Conservation (phyloP, 345 rosid genomes). For the Acer saccharum region DNA sequence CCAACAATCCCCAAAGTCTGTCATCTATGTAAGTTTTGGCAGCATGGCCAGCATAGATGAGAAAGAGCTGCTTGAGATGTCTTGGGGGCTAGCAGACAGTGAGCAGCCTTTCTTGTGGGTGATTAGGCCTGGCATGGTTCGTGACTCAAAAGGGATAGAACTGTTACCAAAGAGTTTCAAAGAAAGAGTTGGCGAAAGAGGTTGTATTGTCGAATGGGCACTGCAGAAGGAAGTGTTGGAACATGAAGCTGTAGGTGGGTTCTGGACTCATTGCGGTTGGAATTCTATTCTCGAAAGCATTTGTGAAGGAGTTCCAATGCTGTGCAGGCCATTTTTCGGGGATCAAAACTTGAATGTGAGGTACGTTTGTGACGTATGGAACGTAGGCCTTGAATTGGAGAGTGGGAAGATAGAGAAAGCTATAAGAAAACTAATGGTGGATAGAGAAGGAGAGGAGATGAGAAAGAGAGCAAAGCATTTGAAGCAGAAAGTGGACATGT, state of each 20-base stretch:
- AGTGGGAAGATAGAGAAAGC: no score
- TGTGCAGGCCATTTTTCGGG: slow-evolving; percentile 34
- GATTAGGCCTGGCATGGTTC: slow-evolving; percentile 12
- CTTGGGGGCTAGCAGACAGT: slow-evolving; percentile 32
- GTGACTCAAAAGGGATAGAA: background rate
- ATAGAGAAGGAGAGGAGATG: no score
- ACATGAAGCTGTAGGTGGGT: slow-evolving; percentile 41
- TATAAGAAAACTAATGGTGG: no score
- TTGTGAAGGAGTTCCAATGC: slow-evolving; percentile 48
- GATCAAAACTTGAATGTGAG: slow-evolving; percentile 50
- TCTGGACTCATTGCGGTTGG: slow-evolving; percentile 60
- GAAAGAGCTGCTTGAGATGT: slow-evolving; percentile 26
- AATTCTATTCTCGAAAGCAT: slow-evolving; percentile 52
- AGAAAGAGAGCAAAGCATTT: no score
- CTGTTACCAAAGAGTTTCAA: slow-evolving; percentile 1
- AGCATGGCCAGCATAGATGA: slow-evolving; percentile 20
- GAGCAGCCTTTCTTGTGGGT: slow-evolving; percentile 38
- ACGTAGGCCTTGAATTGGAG: no score
- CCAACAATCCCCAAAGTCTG: slow-evolving; percentile 24
- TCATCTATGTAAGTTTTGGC: slow-evolving; percentile 29
- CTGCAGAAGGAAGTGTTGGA: slow-evolving; percentile 45
- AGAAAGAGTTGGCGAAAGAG: slow-evolving; percentile 31
- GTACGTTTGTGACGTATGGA: slow-evolving; percentile 6
- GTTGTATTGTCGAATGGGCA: slow-evolving; percentile 51
- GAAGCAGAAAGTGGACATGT: no score